phyloP scores from a whole-genome alignment of 345 rosid genomes.

The Lumnitzera racemosa region DNA sequence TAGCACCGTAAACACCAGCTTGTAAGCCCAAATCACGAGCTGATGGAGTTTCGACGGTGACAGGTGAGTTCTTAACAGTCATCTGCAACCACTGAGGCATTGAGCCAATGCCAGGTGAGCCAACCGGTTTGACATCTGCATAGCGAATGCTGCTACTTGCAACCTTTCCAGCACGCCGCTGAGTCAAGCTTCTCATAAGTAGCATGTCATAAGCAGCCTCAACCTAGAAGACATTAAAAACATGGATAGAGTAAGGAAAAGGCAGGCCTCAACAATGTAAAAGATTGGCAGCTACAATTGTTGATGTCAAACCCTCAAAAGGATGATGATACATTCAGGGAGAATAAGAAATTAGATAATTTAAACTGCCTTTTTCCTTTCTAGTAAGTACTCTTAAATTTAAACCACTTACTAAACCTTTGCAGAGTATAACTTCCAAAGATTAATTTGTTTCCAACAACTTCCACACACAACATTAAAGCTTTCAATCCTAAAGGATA shows the following conservation, averaged over 20 bases:
- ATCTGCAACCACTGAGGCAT: constrained; percentile 73
- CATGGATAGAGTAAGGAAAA: neutral
- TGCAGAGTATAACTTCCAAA: too few relatives aligned
- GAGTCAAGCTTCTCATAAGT: constrained; percentile 90
- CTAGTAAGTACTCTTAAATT: too few relatives aligned
- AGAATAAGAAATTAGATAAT: too few relatives aligned
- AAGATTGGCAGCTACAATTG: neutral
- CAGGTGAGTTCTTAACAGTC: constrained; percentile 46
- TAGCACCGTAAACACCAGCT: constrained; percentile 88
- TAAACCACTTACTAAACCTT: too few relatives aligned
- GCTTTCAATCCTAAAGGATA: too few relatives aligned
- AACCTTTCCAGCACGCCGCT: constrained; percentile 85
- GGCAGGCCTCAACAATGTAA: neutral
- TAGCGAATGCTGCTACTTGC: constrained; percentile 62
- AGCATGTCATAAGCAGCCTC: constrained; percentile 98
- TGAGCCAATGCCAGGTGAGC: constrained; percentile 36
- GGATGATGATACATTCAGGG: too few relatives aligned
- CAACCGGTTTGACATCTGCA: constrained; percentile 80
- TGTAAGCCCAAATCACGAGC: constrained; percentile 62
- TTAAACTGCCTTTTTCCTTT: too few relatives aligned
- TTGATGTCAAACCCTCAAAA: too few relatives aligned
- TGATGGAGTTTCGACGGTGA: constrained; percentile 70
- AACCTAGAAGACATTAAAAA: constrained; percentile 35
- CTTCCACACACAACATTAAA: too few relatives aligned
- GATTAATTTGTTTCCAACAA: too few relatives aligned